Conservation (phyloP, 2,329 filamentous ascomycete species). For the Fonsecaea erecta region DNA sequence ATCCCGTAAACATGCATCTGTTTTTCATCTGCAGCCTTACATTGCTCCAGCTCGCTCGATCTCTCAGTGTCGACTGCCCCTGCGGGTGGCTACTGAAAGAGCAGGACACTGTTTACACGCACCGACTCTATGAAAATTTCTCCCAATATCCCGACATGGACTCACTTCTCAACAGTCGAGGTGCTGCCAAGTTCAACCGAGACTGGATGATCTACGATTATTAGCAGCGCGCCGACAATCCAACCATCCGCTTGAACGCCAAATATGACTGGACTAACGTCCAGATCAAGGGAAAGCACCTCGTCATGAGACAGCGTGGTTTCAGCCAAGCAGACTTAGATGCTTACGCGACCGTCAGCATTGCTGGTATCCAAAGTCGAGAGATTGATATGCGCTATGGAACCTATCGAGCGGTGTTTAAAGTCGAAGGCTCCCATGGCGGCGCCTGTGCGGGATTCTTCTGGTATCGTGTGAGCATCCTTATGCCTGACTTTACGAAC, state of each 20-base stretch:
- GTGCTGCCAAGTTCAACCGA: constrained; percentile 32
- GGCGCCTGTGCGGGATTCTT: constrained; percentile 41
- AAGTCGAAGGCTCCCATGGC: constrained; percentile 38
- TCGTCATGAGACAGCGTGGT: constrained; percentile 38
- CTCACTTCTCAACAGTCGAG: constrained; percentile 30
- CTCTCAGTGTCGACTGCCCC: constrained; percentile 22
- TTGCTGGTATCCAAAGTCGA: constrained; percentile 39
- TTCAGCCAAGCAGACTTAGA: constrained; percentile 34
- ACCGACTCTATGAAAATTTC: constrained; percentile 39
- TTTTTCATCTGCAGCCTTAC: constrained; percentile 11
- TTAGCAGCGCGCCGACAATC: constrained; percentile 36
- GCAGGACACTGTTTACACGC: constrained; percentile 38
- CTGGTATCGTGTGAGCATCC: constrained; percentile 41
- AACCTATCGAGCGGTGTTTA: constrained; percentile 39
- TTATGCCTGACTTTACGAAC: too few species aligned
- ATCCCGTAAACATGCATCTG: constrained; percentile 21
- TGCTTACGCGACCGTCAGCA: constrained; percentile 36
- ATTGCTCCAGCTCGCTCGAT: constrained; percentile 3
- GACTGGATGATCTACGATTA: constrained; percentile 41
- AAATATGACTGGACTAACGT: constrained; percentile 39
- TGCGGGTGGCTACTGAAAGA: constrained; percentile 34
- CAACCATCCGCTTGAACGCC: constrained; percentile 36
- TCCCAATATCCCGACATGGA: constrained; percentile 32
- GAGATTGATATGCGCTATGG: constrained; percentile 38
- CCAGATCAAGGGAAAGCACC: constrained; percentile 36